Evolutionary conservation across 805 yeast species (phyloP).

Genomic region (Saccharomycopsis schoenii): DNA sequence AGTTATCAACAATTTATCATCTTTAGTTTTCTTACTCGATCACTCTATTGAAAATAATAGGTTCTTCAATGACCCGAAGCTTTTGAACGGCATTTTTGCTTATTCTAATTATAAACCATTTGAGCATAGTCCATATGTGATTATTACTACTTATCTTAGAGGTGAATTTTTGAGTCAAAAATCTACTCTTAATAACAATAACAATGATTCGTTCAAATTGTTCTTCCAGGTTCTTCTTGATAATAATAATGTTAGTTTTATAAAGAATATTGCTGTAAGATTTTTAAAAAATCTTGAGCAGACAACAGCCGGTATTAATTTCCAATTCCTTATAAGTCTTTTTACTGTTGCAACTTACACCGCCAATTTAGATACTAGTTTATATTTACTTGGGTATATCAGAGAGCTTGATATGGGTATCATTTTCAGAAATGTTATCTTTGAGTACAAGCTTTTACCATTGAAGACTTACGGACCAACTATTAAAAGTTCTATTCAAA

Average conservation of each 20-base stretch:
- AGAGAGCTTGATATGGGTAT: neutral
- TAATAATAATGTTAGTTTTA: neutral
- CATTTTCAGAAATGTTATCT: conserved; percentile 1
- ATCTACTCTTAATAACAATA: conserved; percentile 1
- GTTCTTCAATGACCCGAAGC: conserved; percentile 11
- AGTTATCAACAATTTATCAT: conserved; percentile 1
- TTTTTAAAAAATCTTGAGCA: conserved; percentile 2
- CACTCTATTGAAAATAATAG: conserved; percentile 7
- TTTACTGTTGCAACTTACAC: neutral
- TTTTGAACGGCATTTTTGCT: conserved; percentile 3
- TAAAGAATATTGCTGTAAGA: neutral
- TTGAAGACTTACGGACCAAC: conserved; percentile 1
- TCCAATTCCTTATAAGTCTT: conserved; percentile 4
- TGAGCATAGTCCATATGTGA: conserved; percentile 6
- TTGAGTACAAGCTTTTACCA: conserved; percentile 2
- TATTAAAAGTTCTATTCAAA: neutral
- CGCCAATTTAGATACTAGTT: neutral
- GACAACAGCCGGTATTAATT: neutral
- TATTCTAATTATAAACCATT: conserved; percentile 1
- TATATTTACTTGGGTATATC: neutral
- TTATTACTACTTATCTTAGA: conserved; percentile 8
- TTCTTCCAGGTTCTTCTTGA: conserved; percentile 2
- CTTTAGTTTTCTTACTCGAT: conserved; percentile 8
- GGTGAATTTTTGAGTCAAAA: conserved; percentile 15
- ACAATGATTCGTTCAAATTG: conserved; percentile 6